Evolutionary conservation across 2,329 filamentous ascomycete genomes (phyloP), one percentile per base, ranked within the genome.

Genomic region (Epichloe brachyelytri): DNA sequence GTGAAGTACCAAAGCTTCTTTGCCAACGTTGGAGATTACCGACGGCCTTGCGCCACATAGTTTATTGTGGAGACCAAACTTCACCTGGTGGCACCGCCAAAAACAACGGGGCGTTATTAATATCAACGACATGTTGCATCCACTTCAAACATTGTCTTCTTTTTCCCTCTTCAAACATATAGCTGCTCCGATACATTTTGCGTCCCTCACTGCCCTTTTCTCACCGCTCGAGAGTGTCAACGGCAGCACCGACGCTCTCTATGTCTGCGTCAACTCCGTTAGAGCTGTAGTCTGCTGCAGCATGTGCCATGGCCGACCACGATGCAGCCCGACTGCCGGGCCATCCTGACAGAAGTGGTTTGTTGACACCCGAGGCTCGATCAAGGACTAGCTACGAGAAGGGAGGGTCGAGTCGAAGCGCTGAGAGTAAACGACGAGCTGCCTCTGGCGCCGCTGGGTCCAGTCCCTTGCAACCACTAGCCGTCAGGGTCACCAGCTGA

Each of bases 331-430:
- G 52, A 51, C 50, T 53, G 37, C 48, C 50, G 44, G 54, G 49
- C 36, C 46, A 39, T 30, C 41, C 46, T 46, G 54, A 56, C 22
- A n/a, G 38, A 20, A n/a, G 34, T 22, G 53, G 52, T 17, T 46
- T 51, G 10, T 40, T 50, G 41, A 57, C 55, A 20, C 48, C 53
- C 17, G 54, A 57, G 14, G 51, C 48, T 17, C 50, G 45, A 30
- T 45, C 46, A 5, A 49, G 54, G 26, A 41, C 46, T 26, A 70
- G 68, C 58, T 66, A 71, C 57, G 72, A 74, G 43, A 67, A 66
- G 8, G 71, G 69, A 54, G 72, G 73, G 57, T 69, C 73, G 50
- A 76, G 70, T 40, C 48, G 46, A 43, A 48, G 47, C 36, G 26
- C 17, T 11, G 54, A 30, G 2, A 43, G 39, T 26, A n/a, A 17